A percentile compares a stretch with the other conserved stretches of the same genome.
These are phyloP conservation scores for Torulaspora delbrueckii DNA, from an alignment of 805 yeast genomes.

Conservation along the genomic window DNA sequence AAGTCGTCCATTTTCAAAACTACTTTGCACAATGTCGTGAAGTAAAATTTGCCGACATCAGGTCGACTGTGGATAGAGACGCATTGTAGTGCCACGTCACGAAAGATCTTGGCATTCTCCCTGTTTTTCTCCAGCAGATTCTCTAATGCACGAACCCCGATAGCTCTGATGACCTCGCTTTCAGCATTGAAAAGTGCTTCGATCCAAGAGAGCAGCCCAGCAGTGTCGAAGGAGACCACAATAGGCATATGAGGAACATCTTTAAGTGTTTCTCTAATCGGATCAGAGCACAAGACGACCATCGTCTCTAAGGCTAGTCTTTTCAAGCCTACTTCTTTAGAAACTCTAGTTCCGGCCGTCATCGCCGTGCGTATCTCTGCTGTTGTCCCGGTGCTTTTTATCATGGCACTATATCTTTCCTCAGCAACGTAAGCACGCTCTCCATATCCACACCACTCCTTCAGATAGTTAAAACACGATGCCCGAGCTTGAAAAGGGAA, in stretches of 20 bases:
- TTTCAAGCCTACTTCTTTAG: conserved; percentile 66
- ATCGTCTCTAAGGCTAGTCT: conserved; percentile 74
- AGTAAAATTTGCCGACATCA: conserved; percentile 61
- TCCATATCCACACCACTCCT: conserved; percentile 95
- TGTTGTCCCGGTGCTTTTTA: conserved; percentile 38
- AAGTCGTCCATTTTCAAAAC: conserved; percentile 46
- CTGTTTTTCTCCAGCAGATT: conserved; percentile 62
- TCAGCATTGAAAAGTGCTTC: conserved; percentile 59
- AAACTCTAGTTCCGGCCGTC: conserved; percentile 68
- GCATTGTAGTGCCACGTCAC: conserved; percentile 67
- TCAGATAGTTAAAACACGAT: conserved; percentile 73
- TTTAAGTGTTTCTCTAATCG: conserved; percentile 46
- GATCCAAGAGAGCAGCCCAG: conserved; percentile 73
- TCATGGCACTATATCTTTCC: conserved; percentile 60
- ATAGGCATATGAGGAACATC: conserved; percentile 33
- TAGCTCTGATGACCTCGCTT: conserved; percentile 50
- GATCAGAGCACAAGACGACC: conserved; percentile 78
- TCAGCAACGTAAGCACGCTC: conserved; percentile 53
- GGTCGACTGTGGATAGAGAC: conserved; percentile 50
- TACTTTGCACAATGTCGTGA: conserved; percentile 63
- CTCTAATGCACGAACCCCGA: conserved; percentile 67
- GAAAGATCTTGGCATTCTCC: conserved; percentile 45
- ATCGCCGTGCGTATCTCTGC: conserved; percentile 49
- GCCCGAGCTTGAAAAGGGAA: conserved; percentile 84
- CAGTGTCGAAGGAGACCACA: conserved; percentile 63